Evolutionary conservation across 2,329 filamentous ascomycete species (phyloP), one percentile per base, ranked within the genome.

Genomic region (Cryphonectria carpinicola): DNA sequence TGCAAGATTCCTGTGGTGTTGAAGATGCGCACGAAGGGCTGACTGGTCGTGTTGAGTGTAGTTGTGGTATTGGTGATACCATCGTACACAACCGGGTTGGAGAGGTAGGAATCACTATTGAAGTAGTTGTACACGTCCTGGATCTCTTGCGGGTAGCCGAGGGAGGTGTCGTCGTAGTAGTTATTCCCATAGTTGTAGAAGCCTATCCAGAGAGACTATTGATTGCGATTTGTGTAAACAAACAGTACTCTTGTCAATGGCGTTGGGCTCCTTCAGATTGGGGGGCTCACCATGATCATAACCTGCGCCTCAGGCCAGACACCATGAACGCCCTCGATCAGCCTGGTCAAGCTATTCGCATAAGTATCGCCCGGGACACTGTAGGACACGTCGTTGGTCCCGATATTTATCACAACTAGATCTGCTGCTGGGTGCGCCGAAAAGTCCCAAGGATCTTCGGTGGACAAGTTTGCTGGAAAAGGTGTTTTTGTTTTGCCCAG

Each of bases 1-100:
- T 89, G 86, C 74, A 90, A 76, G 61, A 90, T 87, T 0, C 88
- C 88, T 13, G 83, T 87, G 0, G 86, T 89, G 74, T 89, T 87
- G 79, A 90, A 90, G 74, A 88, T 88, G 75, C 89, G 84, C 41
- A 90, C 86, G 67, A 88, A 90, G 0, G 83, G 82, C 70, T 83
- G 75, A 52, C 75, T 76, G 17, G 76, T 75, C 32, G 71, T 76
- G 67, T 79, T 73, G 1, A 78, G 77, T 2, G 70, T 76, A 35
- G 76, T 79, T 1, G 78, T 82, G 32, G 76, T 79, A 67, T 83
- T 82, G 25, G 77, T 82, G 39, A 79, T 77, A 14, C 78, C 82
- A 70, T 84, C 79, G 77, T 81, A 85, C 13, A 80, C 76, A 11
- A 77, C 72, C 0, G 82, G 82, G 37, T 80, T 79, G 5, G 74